Conservation (phyloP, 371 early-diverging fungal species). For the Apophysomyces sp. region DNA sequence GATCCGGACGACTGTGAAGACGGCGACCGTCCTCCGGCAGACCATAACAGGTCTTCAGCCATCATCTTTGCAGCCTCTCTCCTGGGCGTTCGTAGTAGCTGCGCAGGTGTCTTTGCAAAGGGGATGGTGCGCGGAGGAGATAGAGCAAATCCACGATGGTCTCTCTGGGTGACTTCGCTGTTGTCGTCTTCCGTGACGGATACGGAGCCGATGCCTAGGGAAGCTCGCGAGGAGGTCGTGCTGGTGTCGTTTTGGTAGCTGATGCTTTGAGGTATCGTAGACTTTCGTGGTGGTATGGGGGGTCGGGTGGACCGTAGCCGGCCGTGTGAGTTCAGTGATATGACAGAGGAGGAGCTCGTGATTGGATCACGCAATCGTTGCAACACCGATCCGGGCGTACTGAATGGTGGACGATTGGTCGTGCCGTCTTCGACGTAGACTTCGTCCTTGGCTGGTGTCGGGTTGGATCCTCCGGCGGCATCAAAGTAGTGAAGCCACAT, state of each 20-base stretch:
- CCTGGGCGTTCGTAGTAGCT: slow-evolving; percentile 31
- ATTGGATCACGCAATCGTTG: not conserved
- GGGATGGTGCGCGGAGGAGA: slow-evolving; percentile 46
- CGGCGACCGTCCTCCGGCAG: slow-evolving; percentile 16
- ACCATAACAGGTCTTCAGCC: slow-evolving; percentile 24
- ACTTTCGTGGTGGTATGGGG: not conserved
- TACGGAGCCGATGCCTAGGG: not conserved
- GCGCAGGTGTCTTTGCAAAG: slow-evolving; percentile 23
- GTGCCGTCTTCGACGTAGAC: not conserved
- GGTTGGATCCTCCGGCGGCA: not conserved
- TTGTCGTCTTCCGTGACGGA: not conserved
- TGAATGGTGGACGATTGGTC: slow-evolving; percentile 30
- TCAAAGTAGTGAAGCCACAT: not conserved
- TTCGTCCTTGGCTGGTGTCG: not conserved
- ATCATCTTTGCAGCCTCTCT: slow-evolving; percentile 34
- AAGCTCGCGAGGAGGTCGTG: not conserved
- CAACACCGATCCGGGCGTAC: not conserved
- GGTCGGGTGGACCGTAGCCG: slow-evolving; percentile 1
- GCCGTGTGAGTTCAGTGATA: not conserved
- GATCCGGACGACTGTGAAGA: slow-evolving; percentile 1
- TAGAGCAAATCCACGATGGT: not conserved
- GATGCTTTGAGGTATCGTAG: not conserved
- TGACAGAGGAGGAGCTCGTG: not conserved
- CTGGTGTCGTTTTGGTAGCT: slow-evolving; percentile 1
- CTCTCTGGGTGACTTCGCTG: not conserved